Conservation (phyloP, 1,139 yeast genomes). For the Pichia sp. region DNA sequence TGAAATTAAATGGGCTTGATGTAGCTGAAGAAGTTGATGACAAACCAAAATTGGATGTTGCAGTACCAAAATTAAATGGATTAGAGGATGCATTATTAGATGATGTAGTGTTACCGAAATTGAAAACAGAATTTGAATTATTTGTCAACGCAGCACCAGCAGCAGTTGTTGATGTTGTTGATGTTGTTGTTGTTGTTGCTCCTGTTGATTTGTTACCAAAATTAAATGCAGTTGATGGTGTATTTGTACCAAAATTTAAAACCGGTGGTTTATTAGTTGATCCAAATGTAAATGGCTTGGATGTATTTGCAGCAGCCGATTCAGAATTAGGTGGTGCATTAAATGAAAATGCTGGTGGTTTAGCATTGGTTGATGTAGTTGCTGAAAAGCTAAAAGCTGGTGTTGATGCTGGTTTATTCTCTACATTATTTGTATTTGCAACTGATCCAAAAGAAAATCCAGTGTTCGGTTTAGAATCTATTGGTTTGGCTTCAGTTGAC, state of each 20-base stretch:
- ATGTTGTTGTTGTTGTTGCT: background rate
- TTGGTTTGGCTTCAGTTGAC: no score
- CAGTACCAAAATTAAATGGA: constrained; percentile 29
- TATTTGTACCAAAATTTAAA: constrained; percentile 1
- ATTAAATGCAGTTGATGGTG: constrained; percentile 12
- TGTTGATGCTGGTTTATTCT: background rate
- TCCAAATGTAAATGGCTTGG: background rate
- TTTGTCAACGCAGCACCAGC: no score
- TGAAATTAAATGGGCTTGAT: constrained; percentile 18
- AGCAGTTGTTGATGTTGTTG: constrained; percentile 7
- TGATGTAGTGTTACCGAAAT: constrained; percentile 16
- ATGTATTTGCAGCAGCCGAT: background rate
- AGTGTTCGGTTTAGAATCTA: background rate
- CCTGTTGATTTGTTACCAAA: no score
- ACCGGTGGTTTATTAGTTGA: background rate
- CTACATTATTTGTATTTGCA: no score
- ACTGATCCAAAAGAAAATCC: no score
- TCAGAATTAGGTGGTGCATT: background rate
- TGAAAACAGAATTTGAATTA: constrained; percentile 18
- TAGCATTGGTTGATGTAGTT: background rate
- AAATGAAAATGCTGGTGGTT: constrained; percentile 3
- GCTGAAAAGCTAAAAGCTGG: background rate
- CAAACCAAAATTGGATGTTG: background rate
- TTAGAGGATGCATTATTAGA: background rate
- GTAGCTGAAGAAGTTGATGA: constrained; percentile 10